These are phyloP conservation scores for Toxicodendron radicans DNA, from an alignment of 345 rosid species.

Conservation along the genomic window DNA sequence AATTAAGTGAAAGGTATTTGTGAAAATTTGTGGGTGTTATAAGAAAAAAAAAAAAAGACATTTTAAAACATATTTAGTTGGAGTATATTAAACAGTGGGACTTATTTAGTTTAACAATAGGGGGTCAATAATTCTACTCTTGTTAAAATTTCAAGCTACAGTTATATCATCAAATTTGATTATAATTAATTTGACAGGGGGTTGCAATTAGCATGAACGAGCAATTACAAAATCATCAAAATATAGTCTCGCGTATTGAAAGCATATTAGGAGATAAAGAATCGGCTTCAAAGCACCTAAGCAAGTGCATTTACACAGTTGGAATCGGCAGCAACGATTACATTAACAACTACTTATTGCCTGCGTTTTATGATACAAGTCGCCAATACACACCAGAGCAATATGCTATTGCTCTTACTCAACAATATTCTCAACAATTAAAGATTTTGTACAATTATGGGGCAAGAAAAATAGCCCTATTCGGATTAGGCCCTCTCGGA, in stretches of 20 bases:
- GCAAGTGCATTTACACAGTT: conserved; percentile 32
- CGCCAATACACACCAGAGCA: conserved; percentile 16
- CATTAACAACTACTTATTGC: conserved; percentile 40
- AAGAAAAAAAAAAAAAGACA: no score
- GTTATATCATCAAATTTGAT: not conserved
- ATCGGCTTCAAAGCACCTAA: conserved; percentile 27
- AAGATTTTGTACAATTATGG: conserved; percentile 30
- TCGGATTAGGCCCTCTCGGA: conserved; percentile 37
- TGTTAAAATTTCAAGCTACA: conserved; percentile 10
- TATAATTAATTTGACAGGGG: conserved; percentile 34
- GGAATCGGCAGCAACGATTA: conserved; percentile 43
- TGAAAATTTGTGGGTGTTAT: no score
- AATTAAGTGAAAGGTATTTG: no score
- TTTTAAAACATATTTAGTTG: no score
- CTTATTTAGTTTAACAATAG: not conserved
- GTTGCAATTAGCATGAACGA: conserved; percentile 31
- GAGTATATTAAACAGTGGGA: no score
- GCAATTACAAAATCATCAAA: conserved; percentile 46
- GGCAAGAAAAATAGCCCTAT: conserved; percentile 38
- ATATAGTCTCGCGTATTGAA: conserved; percentile 20
- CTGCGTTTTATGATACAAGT: conserved; percentile 22
- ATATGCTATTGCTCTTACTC: conserved; percentile 22
- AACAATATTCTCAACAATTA: conserved; percentile 29
- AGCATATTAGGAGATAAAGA: conserved; percentile 16
- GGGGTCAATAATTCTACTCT: not conserved